phyloP scores from a whole-genome alignment of 305 asterid genomes.

The Rubia peregrina region DNA sequence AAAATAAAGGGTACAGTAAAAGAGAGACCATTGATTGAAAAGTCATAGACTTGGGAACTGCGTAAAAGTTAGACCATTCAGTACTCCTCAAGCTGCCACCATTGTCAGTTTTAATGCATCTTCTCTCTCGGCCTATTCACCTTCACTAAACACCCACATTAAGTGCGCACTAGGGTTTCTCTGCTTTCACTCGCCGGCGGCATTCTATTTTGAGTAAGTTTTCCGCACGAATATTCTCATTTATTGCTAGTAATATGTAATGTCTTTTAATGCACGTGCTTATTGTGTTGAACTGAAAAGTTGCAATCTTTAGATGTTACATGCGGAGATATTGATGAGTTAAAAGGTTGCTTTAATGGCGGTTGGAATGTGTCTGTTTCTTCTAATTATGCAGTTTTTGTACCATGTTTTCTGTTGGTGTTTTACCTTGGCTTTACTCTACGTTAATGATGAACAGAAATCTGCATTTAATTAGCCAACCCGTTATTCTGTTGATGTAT shows the following conservation, averaged over 20 bases:
- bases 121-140: neutral
- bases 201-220: conserved; percentile 1
- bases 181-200: neutral
- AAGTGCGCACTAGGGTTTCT: conserved; percentile 9
- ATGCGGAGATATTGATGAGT: neutral
- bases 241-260: neutral
- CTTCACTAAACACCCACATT: neutral
- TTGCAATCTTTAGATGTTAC: neutral
- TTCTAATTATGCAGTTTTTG: neutral
- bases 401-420: neutral
- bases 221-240: neutral
- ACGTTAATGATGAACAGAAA: conserved; percentile 8
- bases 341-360: neutral
- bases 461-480: neutral
- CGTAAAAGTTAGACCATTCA: conserved; percentile 9
- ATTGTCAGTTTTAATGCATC: neutral
- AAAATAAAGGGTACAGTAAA: neutral
- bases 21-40: neutral
- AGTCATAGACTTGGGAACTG: conserved; percentile 27
- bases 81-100: conserved; percentile 17
- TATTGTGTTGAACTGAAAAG: neutral
- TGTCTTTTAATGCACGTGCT: neutral
- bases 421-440: conserved; percentile 5
- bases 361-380: conserved; percentile 2
- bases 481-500: conserved; percentile 17